Evolutionary conservation across 176 grass and related monocot species (phyloP), one percentile per base, ranked within the genome.

Genomic region (Bonia amplexicaulis): DNA sequence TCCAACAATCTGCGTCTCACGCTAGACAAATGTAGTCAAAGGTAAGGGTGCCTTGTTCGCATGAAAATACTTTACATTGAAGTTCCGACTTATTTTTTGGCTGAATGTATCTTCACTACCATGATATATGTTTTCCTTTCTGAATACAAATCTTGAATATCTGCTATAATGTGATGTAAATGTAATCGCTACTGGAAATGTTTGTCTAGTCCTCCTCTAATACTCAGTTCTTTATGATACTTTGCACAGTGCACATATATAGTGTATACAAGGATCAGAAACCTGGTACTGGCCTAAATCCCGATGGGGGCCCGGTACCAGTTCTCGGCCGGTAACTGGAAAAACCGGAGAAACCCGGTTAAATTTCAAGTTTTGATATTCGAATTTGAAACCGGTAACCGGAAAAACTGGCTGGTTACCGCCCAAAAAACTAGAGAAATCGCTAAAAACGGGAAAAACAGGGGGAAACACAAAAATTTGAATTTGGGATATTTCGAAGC

Each of bases 1-100:
- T 88, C 96, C 42, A 95, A 86, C 60, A 95, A 93, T 92, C 87
- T 95, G 63, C 91, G 93, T 80, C 87, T 92, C 60, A 85, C 92
- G 69, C 88, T 98, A 9, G 96, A 98, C 90, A 95, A 95, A 86
- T 95, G 84, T 70, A 65, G 80, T 84, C 83, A 89, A 87, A 95
- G 91, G 96, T 98, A 78, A 78, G 26, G 12, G 35, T 48, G 16
- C 47, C 74, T 91, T 77, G 17, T 84, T 84, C 71, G 26, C 52
- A 31, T 85, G 15, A 44, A 39, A 67, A 70, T 51, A 66, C 16
- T 86, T 73, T 33, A 5, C 62, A 8, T 63, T 12, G 19, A 14
- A 42, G 15, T 13, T 47, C 15, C 15, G 39, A 81, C 9, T 64
- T 80, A 22, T 37, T 59, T 66, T 80, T 11, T 25, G 2, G 11